Evolutionary conservation across 805 yeast species (phyloP).

Genomic region (Lipomyces sp.): DNA sequence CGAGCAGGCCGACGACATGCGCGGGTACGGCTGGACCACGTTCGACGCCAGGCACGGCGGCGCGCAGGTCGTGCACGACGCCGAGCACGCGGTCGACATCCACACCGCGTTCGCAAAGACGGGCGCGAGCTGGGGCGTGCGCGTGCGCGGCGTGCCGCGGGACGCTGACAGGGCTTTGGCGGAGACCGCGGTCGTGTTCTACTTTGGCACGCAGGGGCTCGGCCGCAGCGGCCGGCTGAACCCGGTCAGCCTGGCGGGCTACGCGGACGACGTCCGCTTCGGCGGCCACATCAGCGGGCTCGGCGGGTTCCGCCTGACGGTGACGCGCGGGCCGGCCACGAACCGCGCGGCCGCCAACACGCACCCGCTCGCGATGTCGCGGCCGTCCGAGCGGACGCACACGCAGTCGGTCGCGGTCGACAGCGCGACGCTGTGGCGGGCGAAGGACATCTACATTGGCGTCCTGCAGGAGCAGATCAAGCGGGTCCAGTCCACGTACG

Average conservation of each 20-base stretch:
- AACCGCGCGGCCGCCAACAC: constrained; percentile 47
- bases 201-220: constrained; percentile 65
- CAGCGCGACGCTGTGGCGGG: constrained; percentile 53
- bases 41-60: constrained; percentile 92
- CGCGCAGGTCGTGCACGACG: constrained; percentile 66
- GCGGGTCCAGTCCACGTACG: constrained; percentile 31
- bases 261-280: constrained; percentile 42
- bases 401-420: constrained; percentile 8
- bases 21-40: constrained; percentile 76
- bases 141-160: constrained; percentile 63
- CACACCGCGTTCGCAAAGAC: constrained; percentile 75
- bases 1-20: constrained; percentile 66
- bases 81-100: constrained; percentile 57
- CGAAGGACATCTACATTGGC: constrained; percentile 68
- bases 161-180: constrained; percentile 41
- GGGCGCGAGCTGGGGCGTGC: constrained; percentile 62
- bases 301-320: constrained; percentile 58
- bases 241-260: constrained; percentile 17
- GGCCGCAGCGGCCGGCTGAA: constrained; percentile 31
- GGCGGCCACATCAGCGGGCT: constrained; percentile 60
- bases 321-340: constrained; percentile 54
- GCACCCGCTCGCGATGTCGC: constrained; percentile 46
- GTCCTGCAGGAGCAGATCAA: constrained; percentile 67
- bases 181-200: constrained; percentile 67
- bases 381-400: constrained; percentile 14